Evolutionary conservation across 1,284 basidiomycete species (phyloP), one percentile per base, ranked within the genome.

Genomic region (Volvariella volvacea): DNA sequence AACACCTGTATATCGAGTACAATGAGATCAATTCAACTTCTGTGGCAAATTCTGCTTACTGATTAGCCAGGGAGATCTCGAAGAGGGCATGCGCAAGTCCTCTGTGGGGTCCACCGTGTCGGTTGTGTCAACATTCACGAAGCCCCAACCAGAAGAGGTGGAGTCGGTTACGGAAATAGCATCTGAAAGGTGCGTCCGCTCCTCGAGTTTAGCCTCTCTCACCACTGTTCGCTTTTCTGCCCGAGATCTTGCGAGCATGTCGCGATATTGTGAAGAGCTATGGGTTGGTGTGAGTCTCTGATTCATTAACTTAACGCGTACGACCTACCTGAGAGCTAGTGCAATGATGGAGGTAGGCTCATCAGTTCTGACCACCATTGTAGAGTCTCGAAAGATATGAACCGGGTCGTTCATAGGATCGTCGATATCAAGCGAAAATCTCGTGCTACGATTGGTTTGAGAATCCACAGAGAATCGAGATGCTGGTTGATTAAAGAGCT

Each of bases 291-390:
- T 47, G 25, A 33, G 40, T 44, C 14, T 21, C 19, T 2, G 9
- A 44, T 3, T 8, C 16, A n/a, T n/a, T n/a, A n/a, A n/a, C n/a
- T n/a, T n/a, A n/a, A n/a, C 36, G 8, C 28, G 22, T 4, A 22
- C 17, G 28, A 60, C 77, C 54, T 55, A 92, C 85, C 88, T 92
- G 38, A 99, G 70, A 7, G 93, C 93, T 45, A 98, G 83, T 2
- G 96, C 95, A 52, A 99, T 95, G 55, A 99, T 96, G 7, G 93
- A 97, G 0, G 93, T 97, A 2, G 96, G 96, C 63, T 99, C 96
- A 60, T 98, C 94, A 40, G 94, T 95, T 17, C 96, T 80, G 20
- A 99, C 88, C 41, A 98, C 85, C 76, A 98, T 95, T 1, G 87
- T 85, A 12, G 92, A 94, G 59, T 98, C 95, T 22, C 91, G 80